Evolutionary conservation across 176 grass and related monocot species (phyloP).

Genomic region (Triticum timopheevii): DNA sequence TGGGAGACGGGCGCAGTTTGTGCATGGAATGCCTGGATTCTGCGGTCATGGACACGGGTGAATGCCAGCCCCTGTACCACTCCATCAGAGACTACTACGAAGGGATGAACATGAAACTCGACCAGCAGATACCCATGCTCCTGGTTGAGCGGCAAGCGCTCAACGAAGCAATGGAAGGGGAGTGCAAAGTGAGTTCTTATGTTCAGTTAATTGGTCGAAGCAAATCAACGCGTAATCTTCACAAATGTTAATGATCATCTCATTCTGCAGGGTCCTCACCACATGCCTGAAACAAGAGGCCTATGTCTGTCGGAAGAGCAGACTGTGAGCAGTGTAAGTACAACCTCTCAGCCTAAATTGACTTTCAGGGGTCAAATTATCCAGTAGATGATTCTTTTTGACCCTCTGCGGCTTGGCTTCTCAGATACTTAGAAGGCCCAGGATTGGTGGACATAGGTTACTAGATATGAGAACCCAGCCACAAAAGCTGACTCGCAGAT

Average conservation of each 20-base stretch:
- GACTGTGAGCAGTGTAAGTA: constrained; percentile 84
- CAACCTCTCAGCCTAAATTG: neutral
- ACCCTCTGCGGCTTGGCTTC: neutral
- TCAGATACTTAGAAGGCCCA: constrained; percentile 78
- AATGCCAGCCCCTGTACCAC: constrained; percentile 86
- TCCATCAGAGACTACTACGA: constrained; percentile 97
- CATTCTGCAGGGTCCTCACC: constrained; percentile 66
- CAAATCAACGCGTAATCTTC: neutral
- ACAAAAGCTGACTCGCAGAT: constrained; percentile 75
- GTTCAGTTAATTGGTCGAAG: neutral
- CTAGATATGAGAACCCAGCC: constrained; percentile 70
- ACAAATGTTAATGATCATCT: neutral
- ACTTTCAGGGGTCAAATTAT: neutral
- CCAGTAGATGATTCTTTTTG: neutral
- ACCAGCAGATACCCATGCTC: constrained; percentile 97
- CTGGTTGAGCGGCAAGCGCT: constrained; percentile 97
- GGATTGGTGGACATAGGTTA: constrained; percentile 69
- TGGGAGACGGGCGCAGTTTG: constrained; percentile 80
- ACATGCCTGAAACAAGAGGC: constrained; percentile 94
- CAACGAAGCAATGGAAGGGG: constrained; percentile 98
- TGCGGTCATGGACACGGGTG: constrained; percentile 86
- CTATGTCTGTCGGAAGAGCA: constrained; percentile 94
- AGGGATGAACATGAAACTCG: constrained; percentile 96
- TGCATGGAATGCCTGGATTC: constrained; percentile 90
- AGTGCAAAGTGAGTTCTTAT: constrained; percentile 59